Conservation (phyloP, 2,329 filamentous ascomycete genomes). For the Pseudocercospora fuligena region DNA sequence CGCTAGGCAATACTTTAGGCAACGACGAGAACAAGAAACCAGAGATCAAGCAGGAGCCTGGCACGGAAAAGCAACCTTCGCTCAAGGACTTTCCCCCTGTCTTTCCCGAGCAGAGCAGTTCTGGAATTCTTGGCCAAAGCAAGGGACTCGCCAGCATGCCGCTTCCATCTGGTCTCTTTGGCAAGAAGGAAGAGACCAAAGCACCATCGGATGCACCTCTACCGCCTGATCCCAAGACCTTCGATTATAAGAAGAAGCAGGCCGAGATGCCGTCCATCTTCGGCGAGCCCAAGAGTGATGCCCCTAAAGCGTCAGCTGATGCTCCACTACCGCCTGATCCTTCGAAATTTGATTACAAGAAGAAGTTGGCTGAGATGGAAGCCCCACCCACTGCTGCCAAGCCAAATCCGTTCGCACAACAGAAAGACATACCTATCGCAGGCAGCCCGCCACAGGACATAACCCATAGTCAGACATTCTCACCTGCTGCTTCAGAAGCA, state of each 20-base stretch:
- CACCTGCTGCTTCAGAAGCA: constrained; percentile 31
- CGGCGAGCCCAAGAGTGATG: constrained; percentile 39
- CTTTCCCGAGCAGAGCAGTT: constrained; percentile 33
- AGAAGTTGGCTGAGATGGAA: constrained; percentile 47
- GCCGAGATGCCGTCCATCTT: constrained; percentile 41
- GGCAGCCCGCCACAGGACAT: constrained; percentile 54
- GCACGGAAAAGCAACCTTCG: constrained; percentile 37
- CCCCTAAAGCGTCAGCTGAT: constrained; percentile 38
- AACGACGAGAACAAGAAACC: constrained; percentile 43
- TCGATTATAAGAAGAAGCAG: constrained; percentile 38
- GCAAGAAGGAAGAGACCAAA: constrained; percentile 31
- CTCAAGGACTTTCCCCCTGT: constrained; percentile 44
- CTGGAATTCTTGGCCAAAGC: constrained; percentile 4
- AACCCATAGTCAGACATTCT: constrained; percentile 31
- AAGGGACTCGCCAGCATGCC: constrained; percentile 17
- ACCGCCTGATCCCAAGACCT: constrained; percentile 47
- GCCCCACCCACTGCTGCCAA: constrained; percentile 47
- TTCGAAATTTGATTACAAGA: constrained; percentile 26
- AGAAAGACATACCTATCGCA: constrained; percentile 51
- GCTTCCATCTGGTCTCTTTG: not conserved
- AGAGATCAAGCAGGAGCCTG: constrained; percentile 45
- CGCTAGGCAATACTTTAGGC: constrained; percentile 34
- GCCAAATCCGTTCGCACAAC: constrained; percentile 28
- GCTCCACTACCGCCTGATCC: constrained; percentile 52
- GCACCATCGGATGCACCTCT: constrained; percentile 42